phyloP scores from a whole-genome alignment of 371 early-diverging fungal species.

The Rhizopus arrhizus region DNA sequence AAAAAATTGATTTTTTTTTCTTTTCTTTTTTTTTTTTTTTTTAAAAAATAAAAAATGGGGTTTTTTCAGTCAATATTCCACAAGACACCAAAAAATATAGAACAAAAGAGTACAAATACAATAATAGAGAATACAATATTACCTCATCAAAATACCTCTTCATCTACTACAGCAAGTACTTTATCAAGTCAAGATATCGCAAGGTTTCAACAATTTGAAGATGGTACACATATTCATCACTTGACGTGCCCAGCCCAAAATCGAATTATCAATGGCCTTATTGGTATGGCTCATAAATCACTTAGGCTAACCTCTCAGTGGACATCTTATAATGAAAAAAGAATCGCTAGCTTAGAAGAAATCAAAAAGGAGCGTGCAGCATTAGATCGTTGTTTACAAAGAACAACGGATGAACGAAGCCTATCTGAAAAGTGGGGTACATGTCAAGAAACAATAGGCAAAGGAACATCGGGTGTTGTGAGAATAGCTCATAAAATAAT shows the following conservation, averaged over 20 bases:
- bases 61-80: conserved; percentile 38
- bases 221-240: conserved; percentile 45
- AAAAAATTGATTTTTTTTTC: conserved; percentile 4
- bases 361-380: conserved; percentile 36
- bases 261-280: conserved; percentile 38
- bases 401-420: conserved; percentile 18
- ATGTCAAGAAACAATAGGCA: conserved; percentile 55
- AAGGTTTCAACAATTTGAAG: conserved; percentile 37
- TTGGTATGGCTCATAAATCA: conserved; percentile 29
- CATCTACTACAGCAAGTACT: not conserved
- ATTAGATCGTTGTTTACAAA: conserved; percentile 25
- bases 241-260: conserved; percentile 35
- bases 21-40: conserved; percentile 14
- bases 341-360: conserved; percentile 25
- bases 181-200: not conserved
- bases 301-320: conserved; percentile 29
- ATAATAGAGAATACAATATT: not conserved
- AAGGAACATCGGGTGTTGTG: conserved; percentile 57
- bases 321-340: conserved; percentile 20
- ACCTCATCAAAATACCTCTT: not conserved
- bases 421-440: conserved; percentile 53
- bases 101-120: not conserved
- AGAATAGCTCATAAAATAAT: conserved; percentile 48
- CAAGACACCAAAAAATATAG: conserved; percentile 2
- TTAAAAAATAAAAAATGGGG: conserved; percentile 27